These are phyloP conservation scores for Pyracantha coccinea DNA, from an alignment of 331 rosid species.

Conservation along the genomic window DNA sequence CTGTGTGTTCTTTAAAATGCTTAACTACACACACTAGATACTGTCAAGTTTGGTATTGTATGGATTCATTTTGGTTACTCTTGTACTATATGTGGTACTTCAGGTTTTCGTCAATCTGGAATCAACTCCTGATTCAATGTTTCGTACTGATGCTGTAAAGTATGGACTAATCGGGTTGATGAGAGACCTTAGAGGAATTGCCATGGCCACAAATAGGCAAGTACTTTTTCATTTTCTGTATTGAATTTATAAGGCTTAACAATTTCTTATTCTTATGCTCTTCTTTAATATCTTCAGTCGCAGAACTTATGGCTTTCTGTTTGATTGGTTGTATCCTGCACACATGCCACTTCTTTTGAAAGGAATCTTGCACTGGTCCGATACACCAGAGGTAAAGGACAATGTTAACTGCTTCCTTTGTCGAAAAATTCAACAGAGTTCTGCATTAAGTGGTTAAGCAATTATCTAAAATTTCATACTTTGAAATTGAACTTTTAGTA, in stretches of 20 bases:
- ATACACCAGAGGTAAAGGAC: slow-evolving; percentile 83
- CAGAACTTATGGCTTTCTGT: slow-evolving; percentile 83
- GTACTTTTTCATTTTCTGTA: slow-evolving; percentile 13
- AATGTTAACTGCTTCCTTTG: slow-evolving; percentile 1
- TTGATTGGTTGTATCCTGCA: slow-evolving; percentile 97
- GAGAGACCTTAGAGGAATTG: slow-evolving; percentile 98
- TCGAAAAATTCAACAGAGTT: background rate
- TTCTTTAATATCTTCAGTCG: slow-evolving; percentile 55
- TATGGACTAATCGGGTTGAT: slow-evolving; percentile 80
- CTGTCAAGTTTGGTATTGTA: background rate
- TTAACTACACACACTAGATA: background rate
- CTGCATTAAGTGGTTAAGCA: background rate
- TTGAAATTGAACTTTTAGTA: background rate
- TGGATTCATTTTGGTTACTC: background rate
- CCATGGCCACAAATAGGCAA: slow-evolving; percentile 96
- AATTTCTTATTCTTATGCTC: background rate
- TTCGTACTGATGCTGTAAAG: slow-evolving; percentile 84
- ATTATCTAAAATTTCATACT: background rate
- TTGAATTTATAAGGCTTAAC: background rate
- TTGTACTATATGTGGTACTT: background rate
- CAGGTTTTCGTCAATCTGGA: slow-evolving; percentile 86
- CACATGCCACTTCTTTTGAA: slow-evolving; percentile 82
- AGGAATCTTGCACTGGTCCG: slow-evolving; percentile 93
- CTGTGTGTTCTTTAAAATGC: background rate
- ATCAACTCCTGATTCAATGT: slow-evolving; percentile 82